These are phyloP conservation scores for Lactarius indigo DNA, from an alignment of 768 basidiomycete genomes.

Conservation along the genomic window DNA sequence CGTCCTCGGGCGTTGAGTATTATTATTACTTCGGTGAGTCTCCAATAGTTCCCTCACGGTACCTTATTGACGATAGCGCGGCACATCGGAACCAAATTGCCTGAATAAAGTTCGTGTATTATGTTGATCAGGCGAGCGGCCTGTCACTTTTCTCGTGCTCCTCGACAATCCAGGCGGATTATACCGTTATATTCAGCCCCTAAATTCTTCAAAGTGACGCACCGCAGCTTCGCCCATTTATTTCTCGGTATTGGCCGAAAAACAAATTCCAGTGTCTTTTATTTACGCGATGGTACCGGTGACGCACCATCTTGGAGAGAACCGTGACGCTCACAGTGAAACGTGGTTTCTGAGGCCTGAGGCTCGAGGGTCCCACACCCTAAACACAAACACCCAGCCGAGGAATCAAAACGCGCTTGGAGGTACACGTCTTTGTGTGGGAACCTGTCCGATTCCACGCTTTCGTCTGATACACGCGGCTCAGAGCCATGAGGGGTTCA, in stretches of 20 bases:
- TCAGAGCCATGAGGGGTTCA: not conserved
- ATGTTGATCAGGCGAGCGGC: slow-evolving; percentile 41
- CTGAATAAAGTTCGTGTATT: slow-evolving; percentile 48
- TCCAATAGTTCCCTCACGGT: not conserved
- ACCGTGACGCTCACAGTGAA: not conserved
- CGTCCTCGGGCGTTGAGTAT: slow-evolving; percentile 40
- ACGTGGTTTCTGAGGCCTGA: not conserved
- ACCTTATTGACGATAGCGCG: not conserved
- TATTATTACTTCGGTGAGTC: slow-evolving; percentile 27
- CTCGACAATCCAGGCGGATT: slow-evolving; percentile 35
- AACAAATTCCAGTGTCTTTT: not conserved
- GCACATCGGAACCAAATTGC: slow-evolving; percentile 37
- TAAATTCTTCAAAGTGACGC: not conserved
- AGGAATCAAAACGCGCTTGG: too few relatives aligned
- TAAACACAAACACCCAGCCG: too few relatives aligned
- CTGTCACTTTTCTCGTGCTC: slow-evolving; percentile 46
- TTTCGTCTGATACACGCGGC: not conserved
- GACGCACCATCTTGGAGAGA: not conserved
- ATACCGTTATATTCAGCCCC: slow-evolving; percentile 47
- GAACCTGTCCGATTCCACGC: not conserved
- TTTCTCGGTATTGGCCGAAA: not conserved
- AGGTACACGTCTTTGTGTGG: too few relatives aligned
- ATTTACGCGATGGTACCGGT: not conserved
- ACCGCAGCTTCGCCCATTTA: not conserved
- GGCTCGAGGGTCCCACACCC: not conserved